These are phyloP conservation scores for Magnolia changhungtana DNA, from an alignment of 164 flowering plant species.

Conservation along the genomic window DNA sequence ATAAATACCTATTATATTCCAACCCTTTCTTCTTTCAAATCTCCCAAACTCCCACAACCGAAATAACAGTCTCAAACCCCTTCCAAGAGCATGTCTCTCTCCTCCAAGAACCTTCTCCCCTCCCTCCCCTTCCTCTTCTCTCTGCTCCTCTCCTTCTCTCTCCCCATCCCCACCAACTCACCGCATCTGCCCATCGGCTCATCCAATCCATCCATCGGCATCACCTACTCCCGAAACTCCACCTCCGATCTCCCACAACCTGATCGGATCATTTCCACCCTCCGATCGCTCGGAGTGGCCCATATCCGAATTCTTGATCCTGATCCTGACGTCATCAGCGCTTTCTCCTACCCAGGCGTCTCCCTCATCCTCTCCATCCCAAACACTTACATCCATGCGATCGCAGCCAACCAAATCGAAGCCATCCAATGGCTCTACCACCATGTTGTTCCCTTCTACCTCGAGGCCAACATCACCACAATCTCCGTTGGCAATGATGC, in stretches of 20 bases:
- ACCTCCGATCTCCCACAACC: background rate
- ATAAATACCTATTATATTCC: no score
- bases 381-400: conserved; percentile 41
- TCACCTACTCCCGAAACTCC: background rate
- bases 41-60: background rate
- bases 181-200: background rate
- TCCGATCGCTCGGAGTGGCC: conserved; percentile 30
- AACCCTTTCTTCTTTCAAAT: background rate
- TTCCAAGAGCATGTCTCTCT: background rate
- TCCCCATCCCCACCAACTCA: background rate
- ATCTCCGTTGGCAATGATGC: conserved; percentile 68
- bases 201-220: background rate
- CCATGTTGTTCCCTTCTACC: conserved; percentile 70
- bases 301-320: conserved; percentile 43
- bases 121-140: no score
- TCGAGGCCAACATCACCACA: conserved; percentile 50
- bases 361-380: conserved; percentile 65
- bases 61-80: background rate
- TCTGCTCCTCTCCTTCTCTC: no score
- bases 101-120: background rate
- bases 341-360: conserved; percentile 63
- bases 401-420: conserved; percentile 60
- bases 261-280: conserved; percentile 20
- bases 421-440: conserved; percentile 55
- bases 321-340: conserved; percentile 43